A percentile compares a stretch with the other conserved stretches of the same genome.
phyloP scores from a whole-genome alignment of 306 rosid genomes.

The Acacia melanoxylon region DNA sequence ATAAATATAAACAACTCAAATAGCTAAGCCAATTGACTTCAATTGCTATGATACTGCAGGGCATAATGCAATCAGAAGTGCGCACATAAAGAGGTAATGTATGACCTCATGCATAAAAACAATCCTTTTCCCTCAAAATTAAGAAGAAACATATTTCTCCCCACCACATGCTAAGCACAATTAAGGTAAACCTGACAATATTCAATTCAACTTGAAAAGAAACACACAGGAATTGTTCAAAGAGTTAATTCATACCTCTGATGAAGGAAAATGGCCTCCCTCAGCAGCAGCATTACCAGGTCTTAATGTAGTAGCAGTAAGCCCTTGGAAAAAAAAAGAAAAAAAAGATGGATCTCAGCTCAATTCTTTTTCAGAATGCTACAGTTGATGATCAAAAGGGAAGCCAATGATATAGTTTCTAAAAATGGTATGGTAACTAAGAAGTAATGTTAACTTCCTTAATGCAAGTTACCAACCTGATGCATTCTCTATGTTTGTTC shows the following conservation, averaged over 20 bases:
- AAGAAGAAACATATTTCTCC: constrained; percentile 23
- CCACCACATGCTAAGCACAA: constrained; percentile 14
- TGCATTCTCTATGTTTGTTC: constrained; percentile 54
- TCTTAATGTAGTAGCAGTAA: constrained; percentile 52
- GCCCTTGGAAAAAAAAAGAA: constrained; percentile 40
- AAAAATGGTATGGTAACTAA: constrained; percentile 27
- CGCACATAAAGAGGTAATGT: neutral
- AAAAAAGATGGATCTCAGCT: constrained; percentile 40
- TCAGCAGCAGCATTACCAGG: constrained; percentile 57
- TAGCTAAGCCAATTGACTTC: constrained; percentile 15
- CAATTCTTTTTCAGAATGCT: constrained; percentile 26
- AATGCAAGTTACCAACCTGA: constrained; percentile 62
- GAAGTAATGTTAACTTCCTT: constrained; percentile 15
- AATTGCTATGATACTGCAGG: neutral
- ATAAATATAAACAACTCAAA: neutral
- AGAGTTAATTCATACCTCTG: constrained; percentile 61
- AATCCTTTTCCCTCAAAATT: neutral
- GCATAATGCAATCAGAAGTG: constrained; percentile 17
- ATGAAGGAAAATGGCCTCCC: constrained; percentile 66
- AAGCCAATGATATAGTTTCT: constrained; percentile 18
- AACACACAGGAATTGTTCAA: constrained; percentile 15
- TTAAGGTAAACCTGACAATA: constrained; percentile 15
- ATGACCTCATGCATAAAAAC: constrained; percentile 14
- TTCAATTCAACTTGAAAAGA: constrained; percentile 5
- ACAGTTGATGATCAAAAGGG: constrained; percentile 30